Percentiles rank a stretch among this genome's conserved stretches.
Evolutionary conservation across 2,329 filamentous ascomycete species (phyloP).

Genomic region (Metarhizium guizhouense): DNA sequence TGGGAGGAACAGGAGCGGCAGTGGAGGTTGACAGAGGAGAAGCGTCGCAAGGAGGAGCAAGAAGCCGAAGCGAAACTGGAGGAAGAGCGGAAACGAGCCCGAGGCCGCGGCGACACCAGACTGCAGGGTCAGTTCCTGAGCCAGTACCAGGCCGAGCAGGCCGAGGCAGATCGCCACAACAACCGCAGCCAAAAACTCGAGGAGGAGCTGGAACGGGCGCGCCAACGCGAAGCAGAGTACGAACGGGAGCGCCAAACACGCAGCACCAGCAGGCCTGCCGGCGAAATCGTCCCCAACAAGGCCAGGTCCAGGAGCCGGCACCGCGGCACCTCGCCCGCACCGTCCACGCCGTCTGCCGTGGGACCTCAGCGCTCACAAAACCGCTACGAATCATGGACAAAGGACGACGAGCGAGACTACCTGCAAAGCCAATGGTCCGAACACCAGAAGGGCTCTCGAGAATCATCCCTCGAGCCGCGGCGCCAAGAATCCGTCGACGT

Average conservation of each 20-base stretch:
- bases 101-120: constrained; percentile 55
- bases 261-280: constrained; percentile 18
- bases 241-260: constrained; percentile 45
- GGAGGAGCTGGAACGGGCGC: constrained; percentile 53
- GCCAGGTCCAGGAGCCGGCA: constrained; percentile 17
- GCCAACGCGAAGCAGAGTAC: constrained; percentile 55
- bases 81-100: constrained; percentile 55
- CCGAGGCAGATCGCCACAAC: constrained; percentile 17
- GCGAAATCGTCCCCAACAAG: constrained; percentile 7
- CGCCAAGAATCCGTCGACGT: not conserved
- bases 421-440: constrained; percentile 45
- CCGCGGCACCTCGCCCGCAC: constrained; percentile 1
- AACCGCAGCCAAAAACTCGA: constrained; percentile 63
- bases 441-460: constrained; percentile 26
- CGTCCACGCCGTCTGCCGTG: not conserved
- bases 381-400: constrained; percentile 55
- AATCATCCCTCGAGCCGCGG: constrained; percentile 12
- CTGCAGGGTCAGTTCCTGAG: constrained; percentile 78
- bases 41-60: constrained; percentile 60
- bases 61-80: constrained; percentile 60
- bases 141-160: constrained; percentile 69
- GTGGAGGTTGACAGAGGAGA: constrained; percentile 71
- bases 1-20: constrained; percentile 71
- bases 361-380: constrained; percentile 16
- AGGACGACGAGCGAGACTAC: constrained; percentile 56